phyloP scores from a whole-genome alignment of 495 filamentous ascomycete genomes.

The Annulohypoxylon moriforme region DNA sequence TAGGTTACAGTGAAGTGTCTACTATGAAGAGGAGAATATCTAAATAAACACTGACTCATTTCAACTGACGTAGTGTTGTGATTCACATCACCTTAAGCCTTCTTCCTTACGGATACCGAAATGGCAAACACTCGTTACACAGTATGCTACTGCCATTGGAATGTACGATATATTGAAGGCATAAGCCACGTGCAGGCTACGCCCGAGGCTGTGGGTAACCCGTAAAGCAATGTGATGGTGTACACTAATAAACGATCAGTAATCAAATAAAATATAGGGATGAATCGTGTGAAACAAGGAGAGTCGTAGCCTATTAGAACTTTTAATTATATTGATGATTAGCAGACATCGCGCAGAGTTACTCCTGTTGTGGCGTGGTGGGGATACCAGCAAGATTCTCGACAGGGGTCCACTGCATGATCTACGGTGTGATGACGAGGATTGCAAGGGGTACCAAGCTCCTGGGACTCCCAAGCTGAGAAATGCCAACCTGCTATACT shows the following conservation, averaged over 20 bases:
- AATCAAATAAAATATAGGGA: conserved; percentile 26
- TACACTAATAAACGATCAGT: conserved; percentile 39
- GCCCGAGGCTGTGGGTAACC: conserved; percentile 29
- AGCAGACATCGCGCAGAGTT: conserved; percentile 7
- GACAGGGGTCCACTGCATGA: conserved; percentile 14
- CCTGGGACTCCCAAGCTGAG: conserved; percentile 27
- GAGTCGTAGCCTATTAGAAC: conserved; percentile 2
- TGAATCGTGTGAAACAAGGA: conserved; percentile 6
- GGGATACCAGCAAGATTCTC: not conserved
- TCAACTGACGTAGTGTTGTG: not conserved
- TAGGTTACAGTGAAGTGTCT: no score
- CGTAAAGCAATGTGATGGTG: conserved; percentile 19
- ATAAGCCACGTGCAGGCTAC: conserved; percentile 21
- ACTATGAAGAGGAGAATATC: not conserved
- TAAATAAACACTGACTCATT: not conserved
- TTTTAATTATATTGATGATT: conserved; percentile 11
- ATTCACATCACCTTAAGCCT: not conserved
- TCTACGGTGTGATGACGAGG: not conserved
- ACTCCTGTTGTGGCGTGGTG: conserved; percentile 7
- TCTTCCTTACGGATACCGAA: not conserved
- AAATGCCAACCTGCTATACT: not conserved
- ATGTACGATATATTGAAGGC: conserved; percentile 9
- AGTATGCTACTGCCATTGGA: not conserved
- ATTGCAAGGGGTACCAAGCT: conserved; percentile 36
- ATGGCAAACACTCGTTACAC: not conserved